Evolutionary conservation across 2,329 filamentous ascomycete genomes (phyloP).

Genomic region (Aspergillus unguis): DNA sequence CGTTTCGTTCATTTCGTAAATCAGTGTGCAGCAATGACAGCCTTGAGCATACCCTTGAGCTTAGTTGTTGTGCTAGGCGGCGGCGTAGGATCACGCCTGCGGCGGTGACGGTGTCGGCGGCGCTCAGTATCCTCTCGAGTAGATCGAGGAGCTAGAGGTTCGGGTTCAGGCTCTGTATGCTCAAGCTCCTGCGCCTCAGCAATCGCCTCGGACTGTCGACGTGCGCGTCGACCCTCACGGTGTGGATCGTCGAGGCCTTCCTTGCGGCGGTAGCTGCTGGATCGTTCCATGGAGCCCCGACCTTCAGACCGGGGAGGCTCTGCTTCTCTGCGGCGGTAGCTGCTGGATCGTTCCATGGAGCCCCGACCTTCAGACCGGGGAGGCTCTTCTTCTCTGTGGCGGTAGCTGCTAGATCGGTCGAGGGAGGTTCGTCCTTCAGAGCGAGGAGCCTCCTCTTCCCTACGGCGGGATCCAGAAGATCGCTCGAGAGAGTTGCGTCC

Average conservation of each 20-base stretch:
- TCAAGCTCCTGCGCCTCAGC: slow-evolving; percentile 19
- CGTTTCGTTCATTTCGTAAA: neutral
- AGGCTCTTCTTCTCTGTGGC: neutral
- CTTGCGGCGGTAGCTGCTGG: too few relatives aligned
- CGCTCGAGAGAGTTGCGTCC: slow-evolving; percentile 24
- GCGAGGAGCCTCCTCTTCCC: slow-evolving; percentile 30
- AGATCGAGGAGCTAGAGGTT: slow-evolving; percentile 1
- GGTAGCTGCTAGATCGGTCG: neutral
- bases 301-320: slow-evolving; percentile 26
- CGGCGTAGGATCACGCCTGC: slow-evolving; percentile 28
- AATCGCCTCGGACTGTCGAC: slow-evolving; percentile 21
- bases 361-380: slow-evolving; percentile 23
- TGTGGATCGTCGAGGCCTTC: too few relatives aligned
- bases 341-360: slow-evolving; percentile 24
- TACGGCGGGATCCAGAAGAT: slow-evolving; percentile 26
- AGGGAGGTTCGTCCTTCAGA: slow-evolving; percentile 21
- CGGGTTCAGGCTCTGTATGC: slow-evolving; percentile 4
- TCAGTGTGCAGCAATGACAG: slow-evolving; percentile 31
- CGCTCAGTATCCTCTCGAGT: slow-evolving; percentile 18
- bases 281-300: slow-evolving; percentile 15
- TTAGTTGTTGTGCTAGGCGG: slow-evolving; percentile 27
- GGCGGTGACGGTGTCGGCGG: slow-evolving; percentile 27
- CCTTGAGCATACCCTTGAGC: slow-evolving; percentile 30
- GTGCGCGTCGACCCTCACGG: too few relatives aligned
- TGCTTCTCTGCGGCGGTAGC: slow-evolving; percentile 27